Evolutionary conservation across 345 rosid genomes (phyloP), one percentile per base, ranked within the genome.

Genomic region (Xanthoceras sorbifolium): DNA sequence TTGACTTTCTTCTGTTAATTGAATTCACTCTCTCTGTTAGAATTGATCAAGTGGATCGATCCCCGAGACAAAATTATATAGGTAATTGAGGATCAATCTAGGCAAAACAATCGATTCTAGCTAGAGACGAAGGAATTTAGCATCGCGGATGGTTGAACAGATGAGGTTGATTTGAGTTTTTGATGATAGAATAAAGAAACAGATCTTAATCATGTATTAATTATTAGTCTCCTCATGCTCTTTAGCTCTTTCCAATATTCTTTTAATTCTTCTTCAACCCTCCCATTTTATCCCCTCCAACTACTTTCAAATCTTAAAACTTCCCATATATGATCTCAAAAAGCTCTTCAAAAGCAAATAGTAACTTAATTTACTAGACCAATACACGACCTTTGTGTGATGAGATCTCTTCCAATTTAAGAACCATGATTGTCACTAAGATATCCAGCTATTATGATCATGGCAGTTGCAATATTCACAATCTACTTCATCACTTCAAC

Each of bases 201-300:
- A n/a, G n/a, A n/a, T n/a, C 8, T 38, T 6, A 38, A 38, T 9
- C 42, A 38, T 38, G 42, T 38, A 38, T 6, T 10, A 26, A 28
- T 72, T 36, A n/a, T 8, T 28, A 5, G 74, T 62, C 28, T 55
- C 18, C 36, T 69, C 75, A 57, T 69, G 67, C 42, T 68, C 60
- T 76, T 68, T 68, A 20, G 61, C 4, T 42, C 60, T 20, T 63
- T 44, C 8, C 10, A 1, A 14, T 17, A 25, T 59, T 59, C 15
- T 73, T 26, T 40, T 25, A 55, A 67, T n/a, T 52, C 48, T 67
- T 40, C 38, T 67, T 25, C 28, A 38, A 40, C 26, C 23, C 55
- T 5, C 29, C 40, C 67, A 0, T 28, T 76, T 57, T 22, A 29
- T 64, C 77, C 2, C 71, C 50, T 75, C 52, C 10, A 75, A 65